Evolutionary conservation across 2,329 filamentous ascomycete species (phyloP).

Genomic region (Alternaria angustiovoidea): DNA sequence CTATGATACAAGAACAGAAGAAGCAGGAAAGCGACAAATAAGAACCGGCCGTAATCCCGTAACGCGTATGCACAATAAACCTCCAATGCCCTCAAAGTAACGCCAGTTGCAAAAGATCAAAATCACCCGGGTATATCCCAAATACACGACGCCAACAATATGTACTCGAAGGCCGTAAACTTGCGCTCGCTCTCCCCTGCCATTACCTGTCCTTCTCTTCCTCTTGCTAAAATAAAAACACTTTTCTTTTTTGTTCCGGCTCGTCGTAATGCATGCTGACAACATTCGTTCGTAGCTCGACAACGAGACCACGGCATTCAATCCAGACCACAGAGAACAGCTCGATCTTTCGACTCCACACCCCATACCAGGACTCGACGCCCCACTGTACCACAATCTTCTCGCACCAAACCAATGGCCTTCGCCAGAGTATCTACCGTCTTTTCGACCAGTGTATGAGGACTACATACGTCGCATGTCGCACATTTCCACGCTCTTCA

Average conservation of each 20-base stretch:
- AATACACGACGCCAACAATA: slow-evolving; percentile 16
- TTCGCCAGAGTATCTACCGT: slow-evolving; percentile 66
- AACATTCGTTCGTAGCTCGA: slow-evolving; percentile 51
- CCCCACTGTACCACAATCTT: slow-evolving; percentile 77
- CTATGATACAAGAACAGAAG: slow-evolving; percentile 12
- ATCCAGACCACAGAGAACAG: slow-evolving; percentile 83
- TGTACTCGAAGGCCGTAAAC: slow-evolving; percentile 12
- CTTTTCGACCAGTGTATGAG: slow-evolving; percentile 73
- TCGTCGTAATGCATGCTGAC: slow-evolving; percentile 27
- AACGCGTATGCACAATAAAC: slow-evolving; percentile 2
- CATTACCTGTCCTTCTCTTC: slow-evolving; percentile 12
- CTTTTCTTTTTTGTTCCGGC: slow-evolving; percentile 8
- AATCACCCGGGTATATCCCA: slow-evolving; percentile 18
- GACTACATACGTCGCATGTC: slow-evolving; percentile 83
- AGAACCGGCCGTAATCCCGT: slow-evolving; percentile 11
- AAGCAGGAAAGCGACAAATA: background rate
- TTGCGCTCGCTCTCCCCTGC: slow-evolving; percentile 11
- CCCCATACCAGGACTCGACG: slow-evolving; percentile 65
- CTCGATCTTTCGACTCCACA: slow-evolving; percentile 87
- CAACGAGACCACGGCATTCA: slow-evolving; percentile 73
- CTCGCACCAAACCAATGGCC: slow-evolving; percentile 85
- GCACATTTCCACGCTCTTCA: slow-evolving; percentile 75
- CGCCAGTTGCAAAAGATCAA: background rate
- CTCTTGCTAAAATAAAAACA: background rate
- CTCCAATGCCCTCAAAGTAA: slow-evolving; percentile 1